These are phyloP conservation scores for Sarcomyxa edulis DNA, from an alignment of 768 basidiomycete genomes.

Conservation along the genomic window DNA sequence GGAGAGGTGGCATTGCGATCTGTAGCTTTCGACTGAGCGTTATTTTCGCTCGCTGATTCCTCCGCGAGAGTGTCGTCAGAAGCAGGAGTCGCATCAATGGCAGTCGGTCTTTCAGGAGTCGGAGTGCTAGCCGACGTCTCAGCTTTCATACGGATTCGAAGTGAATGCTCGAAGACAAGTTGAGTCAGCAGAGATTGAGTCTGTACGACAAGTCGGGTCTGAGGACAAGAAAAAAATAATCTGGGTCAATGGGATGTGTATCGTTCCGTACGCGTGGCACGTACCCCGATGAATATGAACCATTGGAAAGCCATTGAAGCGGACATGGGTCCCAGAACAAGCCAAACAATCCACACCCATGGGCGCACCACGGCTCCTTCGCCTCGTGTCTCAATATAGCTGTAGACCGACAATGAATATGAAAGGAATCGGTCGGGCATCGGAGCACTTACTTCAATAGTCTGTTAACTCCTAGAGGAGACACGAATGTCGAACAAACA, in stretches of 20 bases:
- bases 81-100: slow-evolving; percentile 4
- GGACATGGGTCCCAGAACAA: slow-evolving; percentile 30
- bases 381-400: slow-evolving; percentile 39
- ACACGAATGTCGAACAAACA: slow-evolving; percentile 1
- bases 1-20: too few species aligned
- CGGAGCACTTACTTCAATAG: slow-evolving; percentile 6
- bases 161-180: slow-evolving; percentile 21
- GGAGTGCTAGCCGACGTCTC: slow-evolving; percentile 8
- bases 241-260: slow-evolving; percentile 8
- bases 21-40: too few species aligned
- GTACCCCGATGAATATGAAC: slow-evolving; percentile 36
- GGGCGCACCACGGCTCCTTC: slow-evolving; percentile 36
- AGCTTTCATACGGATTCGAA: slow-evolving; percentile 49
- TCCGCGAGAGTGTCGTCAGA: too few species aligned
- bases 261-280: slow-evolving; percentile 19
- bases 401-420: slow-evolving; percentile 4
- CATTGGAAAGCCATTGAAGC: slow-evolving; percentile 33
- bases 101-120: slow-evolving; percentile 2
- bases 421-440: neutral
- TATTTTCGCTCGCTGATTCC: too few species aligned
- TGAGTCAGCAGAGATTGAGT: slow-evolving; percentile 18
- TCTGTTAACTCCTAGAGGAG: slow-evolving; percentile 11
- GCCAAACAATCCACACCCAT: slow-evolving; percentile 43
- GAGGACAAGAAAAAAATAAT: slow-evolving; percentile 9
- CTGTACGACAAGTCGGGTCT: slow-evolving; percentile 16